A percentile compares a stretch with the other conserved stretches of the same genome.
phyloP scores from a whole-genome alignment of 169 alveolate species.

The Neospora caninum region DNA sequence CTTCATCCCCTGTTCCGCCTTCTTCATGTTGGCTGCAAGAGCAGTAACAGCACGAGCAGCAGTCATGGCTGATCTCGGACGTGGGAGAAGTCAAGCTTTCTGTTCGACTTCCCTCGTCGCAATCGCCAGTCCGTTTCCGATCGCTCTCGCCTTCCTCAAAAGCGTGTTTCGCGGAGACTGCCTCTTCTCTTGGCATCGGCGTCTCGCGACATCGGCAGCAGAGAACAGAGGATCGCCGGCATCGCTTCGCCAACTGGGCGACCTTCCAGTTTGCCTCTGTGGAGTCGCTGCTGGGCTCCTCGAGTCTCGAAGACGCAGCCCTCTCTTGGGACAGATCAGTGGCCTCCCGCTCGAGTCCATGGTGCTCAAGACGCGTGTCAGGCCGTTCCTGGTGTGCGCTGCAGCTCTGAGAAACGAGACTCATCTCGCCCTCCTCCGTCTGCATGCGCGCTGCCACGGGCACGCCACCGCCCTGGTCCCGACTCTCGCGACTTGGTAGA shows the following conservation, averaged over 20 bases:
- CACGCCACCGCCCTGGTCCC: too few relatives aligned
- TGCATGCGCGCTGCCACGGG: too few relatives aligned
- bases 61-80: not conserved
- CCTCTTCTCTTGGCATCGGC: not conserved
- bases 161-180: not conserved
- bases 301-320: too few relatives aligned
- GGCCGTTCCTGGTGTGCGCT: too few relatives aligned
- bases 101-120: not conserved
- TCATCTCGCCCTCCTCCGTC: too few relatives aligned
- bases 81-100: not conserved
- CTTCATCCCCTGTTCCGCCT: not conserved
- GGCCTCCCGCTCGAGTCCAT: too few relatives aligned
- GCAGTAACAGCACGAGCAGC: slow-evolving; percentile 30
- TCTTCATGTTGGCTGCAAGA: not conserved
- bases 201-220: slow-evolving; percentile 13
- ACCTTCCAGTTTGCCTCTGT: not conserved
- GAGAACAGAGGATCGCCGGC: slow-evolving; percentile 9
- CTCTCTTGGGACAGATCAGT: too few relatives aligned
- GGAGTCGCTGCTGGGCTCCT: too few relatives aligned
- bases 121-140: not conserved
- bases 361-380: too few relatives aligned
- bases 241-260: not conserved
- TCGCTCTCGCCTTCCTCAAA: not conserved
- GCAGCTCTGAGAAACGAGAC: too few relatives aligned
- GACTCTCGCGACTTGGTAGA: too few relatives aligned